Percentiles rank a stretch among this genome's conserved stretches.
Evolutionary conservation across 805 yeast species (phyloP).

Genomic region (Nakazawaea wickerhamii): DNA sequence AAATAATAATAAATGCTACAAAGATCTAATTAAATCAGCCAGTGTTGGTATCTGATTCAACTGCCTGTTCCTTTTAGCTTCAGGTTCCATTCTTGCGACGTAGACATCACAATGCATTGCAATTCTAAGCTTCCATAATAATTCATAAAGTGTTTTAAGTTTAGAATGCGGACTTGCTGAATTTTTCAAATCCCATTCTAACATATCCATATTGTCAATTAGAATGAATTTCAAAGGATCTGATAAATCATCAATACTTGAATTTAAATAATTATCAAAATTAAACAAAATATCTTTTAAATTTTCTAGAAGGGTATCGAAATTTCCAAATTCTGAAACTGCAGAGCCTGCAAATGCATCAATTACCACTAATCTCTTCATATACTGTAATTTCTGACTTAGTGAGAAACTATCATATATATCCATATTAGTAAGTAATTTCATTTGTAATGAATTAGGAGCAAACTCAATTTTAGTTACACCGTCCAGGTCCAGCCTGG

Average conservation of each 20-base stretch:
- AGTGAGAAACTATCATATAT: not conserved
- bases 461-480: not conserved
- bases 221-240: conserved; percentile 6
- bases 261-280: not conserved
- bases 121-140: not conserved
- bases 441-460: conserved; percentile 3
- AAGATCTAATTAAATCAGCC: too few relatives aligned
- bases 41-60: too few relatives aligned
- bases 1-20: too few relatives aligned
- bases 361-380: not conserved
- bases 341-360: conserved; percentile 1
- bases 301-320: not conserved
- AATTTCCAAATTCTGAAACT: not conserved
- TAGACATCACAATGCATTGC: conserved; percentile 2
- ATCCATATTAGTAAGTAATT: conserved; percentile 6
- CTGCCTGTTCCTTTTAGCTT: too few relatives aligned
- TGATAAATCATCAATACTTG: not conserved
- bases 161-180: not conserved
- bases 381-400: not conserved
- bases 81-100: too few relatives aligned
- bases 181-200: conserved; percentile 4
- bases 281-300: not conserved
- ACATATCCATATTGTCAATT: conserved; percentile 6
- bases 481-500: not conserved
- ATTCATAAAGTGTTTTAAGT: not conserved